phyloP scores from a whole-genome alignment of 2,329 filamentous ascomycete genomes.

The Scytalidium lignicola region DNA sequence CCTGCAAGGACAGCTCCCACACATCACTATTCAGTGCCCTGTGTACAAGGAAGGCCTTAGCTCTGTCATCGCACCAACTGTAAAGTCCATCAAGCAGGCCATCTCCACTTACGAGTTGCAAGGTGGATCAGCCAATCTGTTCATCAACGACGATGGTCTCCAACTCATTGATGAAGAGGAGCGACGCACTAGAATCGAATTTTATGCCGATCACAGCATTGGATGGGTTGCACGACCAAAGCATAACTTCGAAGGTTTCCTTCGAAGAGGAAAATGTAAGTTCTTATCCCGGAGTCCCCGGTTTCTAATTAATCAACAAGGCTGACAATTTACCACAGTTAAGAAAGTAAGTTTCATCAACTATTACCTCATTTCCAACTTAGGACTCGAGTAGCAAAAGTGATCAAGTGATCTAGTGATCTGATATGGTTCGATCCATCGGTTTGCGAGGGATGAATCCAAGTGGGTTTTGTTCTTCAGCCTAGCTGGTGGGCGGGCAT shows the following conservation, averaged over 20 bases:
- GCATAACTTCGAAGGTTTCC: constrained; percentile 58
- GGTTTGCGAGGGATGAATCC: no score
- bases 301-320: neutral
- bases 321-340: constrained; percentile 20
- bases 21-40: constrained; percentile 79
- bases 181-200: constrained; percentile 58
- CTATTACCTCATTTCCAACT: neutral
- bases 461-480: no score
- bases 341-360: constrained; percentile 32
- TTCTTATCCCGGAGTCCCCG: neutral
- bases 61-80: constrained; percentile 70
- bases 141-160: constrained; percentile 71
- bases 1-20: constrained; percentile 56
- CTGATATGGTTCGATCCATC: no score
- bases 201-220: constrained; percentile 64
- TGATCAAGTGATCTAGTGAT: no score
- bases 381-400: no score
- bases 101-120: constrained; percentile 74
- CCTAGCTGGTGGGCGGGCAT: no score
- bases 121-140: constrained; percentile 73
- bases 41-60: constrained; percentile 81
- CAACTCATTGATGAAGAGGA: constrained; percentile 62
- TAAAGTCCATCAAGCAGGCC: constrained; percentile 71
- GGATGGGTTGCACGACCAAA: constrained; percentile 64
- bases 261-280: constrained; percentile 52